These are phyloP conservation scores for Apodospora peruviana DNA, from an alignment of 495 filamentous ascomycete genomes.

Conservation along the genomic window DNA sequence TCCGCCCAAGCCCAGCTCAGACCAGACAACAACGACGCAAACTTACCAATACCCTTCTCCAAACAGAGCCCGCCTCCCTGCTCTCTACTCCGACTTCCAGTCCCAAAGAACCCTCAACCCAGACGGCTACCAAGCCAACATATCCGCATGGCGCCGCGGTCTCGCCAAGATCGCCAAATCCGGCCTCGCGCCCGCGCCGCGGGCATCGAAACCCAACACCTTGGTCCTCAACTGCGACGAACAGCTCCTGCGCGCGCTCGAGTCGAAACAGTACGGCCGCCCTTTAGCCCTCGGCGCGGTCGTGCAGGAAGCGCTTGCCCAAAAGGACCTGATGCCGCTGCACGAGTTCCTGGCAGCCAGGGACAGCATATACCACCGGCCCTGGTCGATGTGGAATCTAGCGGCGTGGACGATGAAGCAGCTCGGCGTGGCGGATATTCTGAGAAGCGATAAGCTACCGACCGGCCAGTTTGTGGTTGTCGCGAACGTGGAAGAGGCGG, in stretches of 20 bases:
- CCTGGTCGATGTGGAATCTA: constrained; percentile 48
- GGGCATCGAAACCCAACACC: constrained; percentile 34
- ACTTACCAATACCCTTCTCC: constrained; percentile 6
- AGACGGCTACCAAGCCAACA: constrained; percentile 82
- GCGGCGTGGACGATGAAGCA: constrained; percentile 72
- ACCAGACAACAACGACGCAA: background rate
- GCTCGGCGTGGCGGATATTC: constrained; percentile 52
- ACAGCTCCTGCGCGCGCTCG: constrained; percentile 62
- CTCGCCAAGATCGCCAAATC: constrained; percentile 61
- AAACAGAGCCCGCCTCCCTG: constrained; percentile 71
- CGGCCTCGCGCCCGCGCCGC: constrained; percentile 50
- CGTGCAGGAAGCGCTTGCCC: constrained; percentile 66
- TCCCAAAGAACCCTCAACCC: constrained; percentile 76
- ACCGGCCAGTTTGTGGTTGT: constrained; percentile 53
- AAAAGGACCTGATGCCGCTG: constrained; percentile 63
- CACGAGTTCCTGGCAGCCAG: constrained; percentile 52
- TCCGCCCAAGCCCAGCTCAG: background rate
- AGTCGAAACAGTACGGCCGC: constrained; percentile 71
- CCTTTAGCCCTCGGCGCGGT: constrained; percentile 80
- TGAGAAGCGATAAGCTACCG: constrained; percentile 39
- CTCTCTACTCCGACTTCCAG: constrained; percentile 91
- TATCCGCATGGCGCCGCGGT: constrained; percentile 74
- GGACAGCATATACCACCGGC: constrained; percentile 59
- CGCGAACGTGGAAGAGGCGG: constrained; percentile 50
- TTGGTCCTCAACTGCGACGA: constrained; percentile 66